Percentiles rank a stretch among this genome's conserved stretches.
These are phyloP conservation scores for Hymenoscyphus occultus DNA, from an alignment of 2,329 filamentous ascomycete species.

Conservation along the genomic window DNA sequence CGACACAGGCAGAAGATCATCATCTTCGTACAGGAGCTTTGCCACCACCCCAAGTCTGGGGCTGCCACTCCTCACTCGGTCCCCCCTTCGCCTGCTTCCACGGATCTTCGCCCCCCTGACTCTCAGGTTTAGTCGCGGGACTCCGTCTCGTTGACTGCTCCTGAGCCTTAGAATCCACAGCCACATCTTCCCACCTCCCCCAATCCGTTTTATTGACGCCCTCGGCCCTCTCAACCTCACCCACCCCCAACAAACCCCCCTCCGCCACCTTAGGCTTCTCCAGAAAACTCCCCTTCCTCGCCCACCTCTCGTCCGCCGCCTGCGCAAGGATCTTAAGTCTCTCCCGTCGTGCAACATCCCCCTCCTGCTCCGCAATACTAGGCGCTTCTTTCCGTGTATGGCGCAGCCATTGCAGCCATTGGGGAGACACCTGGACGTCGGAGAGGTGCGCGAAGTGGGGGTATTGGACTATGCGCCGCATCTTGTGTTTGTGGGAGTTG, in stretches of 20 bases:
- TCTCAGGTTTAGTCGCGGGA: not conserved
- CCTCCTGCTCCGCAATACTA: constrained; percentile 53
- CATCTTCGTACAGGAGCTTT: constrained; percentile 6
- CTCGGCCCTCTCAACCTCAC: constrained; percentile 20
- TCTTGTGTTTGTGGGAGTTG: constrained; percentile 42
- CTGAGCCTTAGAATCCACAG: not conserved
- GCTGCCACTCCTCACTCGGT: constrained; percentile 52
- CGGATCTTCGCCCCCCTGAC: constrained; percentile 41
- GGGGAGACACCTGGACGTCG: constrained; percentile 55
- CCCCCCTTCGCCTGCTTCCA: constrained; percentile 57
- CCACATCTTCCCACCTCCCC: constrained; percentile 13
- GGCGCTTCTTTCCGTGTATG: constrained; percentile 55
- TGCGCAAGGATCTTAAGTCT: constrained; percentile 54
- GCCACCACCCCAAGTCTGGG: constrained; percentile 51
- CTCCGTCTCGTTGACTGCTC: constrained; percentile 9
- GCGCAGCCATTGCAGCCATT: constrained; percentile 69
- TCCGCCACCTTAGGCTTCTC: constrained; percentile 38
- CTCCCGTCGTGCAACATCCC: constrained; percentile 51
- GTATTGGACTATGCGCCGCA: constrained; percentile 61
- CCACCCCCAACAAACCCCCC: constrained; percentile 34
- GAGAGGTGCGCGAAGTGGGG: constrained; percentile 52
- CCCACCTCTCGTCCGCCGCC: constrained; percentile 60
- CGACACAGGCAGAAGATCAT: not conserved
- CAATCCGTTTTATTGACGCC: constrained; percentile 9
- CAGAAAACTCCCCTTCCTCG: constrained; percentile 52